Evolutionary conservation across 176 grass and related monocot genomes (phyloP).

Genomic region (Eleusine coracana): DNA sequence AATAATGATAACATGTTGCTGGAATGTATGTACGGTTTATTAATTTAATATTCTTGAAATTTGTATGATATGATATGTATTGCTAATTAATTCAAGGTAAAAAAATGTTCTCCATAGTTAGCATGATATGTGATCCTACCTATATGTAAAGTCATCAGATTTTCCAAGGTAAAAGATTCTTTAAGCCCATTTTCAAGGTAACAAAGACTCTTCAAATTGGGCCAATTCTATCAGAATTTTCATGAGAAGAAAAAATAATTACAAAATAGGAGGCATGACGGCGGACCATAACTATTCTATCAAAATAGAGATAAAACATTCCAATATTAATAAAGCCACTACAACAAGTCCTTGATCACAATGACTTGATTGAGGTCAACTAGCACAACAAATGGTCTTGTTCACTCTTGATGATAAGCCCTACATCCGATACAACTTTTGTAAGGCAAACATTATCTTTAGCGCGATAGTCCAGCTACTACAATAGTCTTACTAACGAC

Average conservation of each 20-base stretch:
- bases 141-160: background rate
- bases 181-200: background rate
- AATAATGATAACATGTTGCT: slow-evolving; percentile 7
- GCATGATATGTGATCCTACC: background rate
- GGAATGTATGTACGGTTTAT: slow-evolving; percentile 2
- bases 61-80: too few relatives aligned
- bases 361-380: background rate
- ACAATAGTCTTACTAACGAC: background rate
- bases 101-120: background rate
- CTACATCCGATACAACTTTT: background rate
- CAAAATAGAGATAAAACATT: background rate
- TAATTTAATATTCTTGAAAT: background rate
- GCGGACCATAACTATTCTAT: too few relatives aligned
- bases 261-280: too few relatives aligned
- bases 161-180: background rate
- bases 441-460: background rate
- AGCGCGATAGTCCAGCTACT: background rate
- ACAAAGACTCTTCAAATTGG: too few relatives aligned
- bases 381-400: too few relatives aligned
- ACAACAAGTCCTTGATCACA: background rate
- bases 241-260: too few relatives aligned
- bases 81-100: too few relatives aligned
- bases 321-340: background rate
- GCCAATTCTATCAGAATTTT: too few relatives aligned
- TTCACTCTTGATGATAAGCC: too few relatives aligned